Conservation (phyloP, 2,329 filamentous ascomycete genomes). For the Colletotrichum graminicola region DNA sequence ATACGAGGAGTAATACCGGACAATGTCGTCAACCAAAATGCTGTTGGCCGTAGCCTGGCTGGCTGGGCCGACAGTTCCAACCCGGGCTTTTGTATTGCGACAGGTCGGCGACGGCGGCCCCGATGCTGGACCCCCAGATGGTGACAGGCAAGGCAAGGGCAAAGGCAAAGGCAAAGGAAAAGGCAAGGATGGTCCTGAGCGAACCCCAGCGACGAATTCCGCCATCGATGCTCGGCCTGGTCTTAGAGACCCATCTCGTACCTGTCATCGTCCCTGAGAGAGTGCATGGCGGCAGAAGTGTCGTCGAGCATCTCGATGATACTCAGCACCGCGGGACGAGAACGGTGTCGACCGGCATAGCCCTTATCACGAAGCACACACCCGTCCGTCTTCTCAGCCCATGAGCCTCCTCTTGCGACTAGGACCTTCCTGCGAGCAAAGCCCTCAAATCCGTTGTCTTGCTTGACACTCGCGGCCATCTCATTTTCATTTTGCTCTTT, state of each 20-base stretch:
- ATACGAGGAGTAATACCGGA: conserved; percentile 6
- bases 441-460: background rate
- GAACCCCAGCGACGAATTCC: background rate
- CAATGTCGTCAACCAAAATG: conserved; percentile 26
- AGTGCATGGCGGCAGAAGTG: background rate
- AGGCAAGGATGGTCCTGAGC: conserved; percentile 3
- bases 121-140: background rate
- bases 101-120: background rate
- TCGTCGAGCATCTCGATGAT: conserved; percentile 7
- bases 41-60: conserved; percentile 24
- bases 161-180: conserved; percentile 30
- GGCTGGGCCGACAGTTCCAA: conserved; percentile 2
- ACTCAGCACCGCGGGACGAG: conserved; percentile 4
- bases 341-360: conserved; percentile 26
- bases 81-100: conserved; percentile 11
- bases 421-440: background rate
- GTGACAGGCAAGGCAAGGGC: conserved; percentile 16
- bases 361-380: conserved; percentile 10
- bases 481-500: conserved; percentile 23
- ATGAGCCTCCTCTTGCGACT: conserved; percentile 1
- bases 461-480: conserved; percentile 6
- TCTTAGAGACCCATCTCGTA: background rate
- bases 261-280: conserved; percentile 14
- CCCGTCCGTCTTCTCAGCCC: background rate
- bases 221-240: conserved; percentile 6